Evolutionary conservation across 257 asterid species (phyloP).

Genomic region (Forsythia suspensa): DNA sequence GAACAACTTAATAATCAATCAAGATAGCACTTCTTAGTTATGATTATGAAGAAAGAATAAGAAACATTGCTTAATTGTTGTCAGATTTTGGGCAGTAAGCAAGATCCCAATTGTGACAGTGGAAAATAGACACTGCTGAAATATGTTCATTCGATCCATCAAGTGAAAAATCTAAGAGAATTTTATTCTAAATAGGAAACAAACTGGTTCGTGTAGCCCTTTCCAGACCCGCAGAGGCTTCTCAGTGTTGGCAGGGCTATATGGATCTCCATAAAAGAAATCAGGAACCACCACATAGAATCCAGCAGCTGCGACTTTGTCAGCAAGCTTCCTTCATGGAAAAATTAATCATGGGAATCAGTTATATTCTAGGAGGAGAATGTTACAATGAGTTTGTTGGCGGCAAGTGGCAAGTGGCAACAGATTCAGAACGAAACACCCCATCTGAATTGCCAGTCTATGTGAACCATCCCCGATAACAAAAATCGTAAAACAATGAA

Average conservation of each 20-base stretch:
- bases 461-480: not conserved
- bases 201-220: constrained; percentile 43
- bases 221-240: constrained; percentile 40
- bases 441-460: not conserved
- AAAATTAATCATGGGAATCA: constrained; percentile 4
- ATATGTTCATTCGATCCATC: not conserved
- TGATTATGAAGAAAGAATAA: not conserved
- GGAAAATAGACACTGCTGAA: not conserved
- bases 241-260: constrained; percentile 30
- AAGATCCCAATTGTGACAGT: not conserved
- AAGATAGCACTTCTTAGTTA: not conserved
- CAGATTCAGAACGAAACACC: not conserved
- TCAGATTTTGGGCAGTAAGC: not conserved
- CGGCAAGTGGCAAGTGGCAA: not conserved
- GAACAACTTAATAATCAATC: not conserved
- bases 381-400: not conserved
- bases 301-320: constrained; percentile 64
- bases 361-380: not conserved
- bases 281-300: constrained; percentile 66
- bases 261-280: constrained; percentile 59
- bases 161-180: not conserved
- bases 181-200: not conserved
- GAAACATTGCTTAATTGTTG: no score
- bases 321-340: constrained; percentile 58
- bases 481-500: not conserved